These are phyloP conservation scores for Tagetes patula DNA, from an alignment of 129 eudicot genomes.

Conservation along the genomic window DNA sequence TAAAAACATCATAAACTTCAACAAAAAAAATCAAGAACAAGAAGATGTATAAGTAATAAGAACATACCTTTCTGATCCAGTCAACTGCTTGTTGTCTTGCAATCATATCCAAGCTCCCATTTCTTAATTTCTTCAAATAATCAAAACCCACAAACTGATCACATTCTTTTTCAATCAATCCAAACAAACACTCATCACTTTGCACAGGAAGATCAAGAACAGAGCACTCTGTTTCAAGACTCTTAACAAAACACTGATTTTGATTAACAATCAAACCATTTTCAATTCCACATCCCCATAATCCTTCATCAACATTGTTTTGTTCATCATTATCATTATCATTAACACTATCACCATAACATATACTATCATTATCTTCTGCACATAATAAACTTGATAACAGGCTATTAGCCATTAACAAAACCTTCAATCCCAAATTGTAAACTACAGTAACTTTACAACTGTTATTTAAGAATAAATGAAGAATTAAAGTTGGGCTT, in stretches of 20 bases:
- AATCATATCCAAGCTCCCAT: conserved; percentile 55
- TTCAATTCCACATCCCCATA: conserved; percentile 14
- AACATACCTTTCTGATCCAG: conserved; percentile 72
- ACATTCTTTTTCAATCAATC: conserved; percentile 52
- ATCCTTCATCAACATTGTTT: conserved; percentile 10
- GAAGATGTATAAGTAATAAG: conserved; percentile 11
- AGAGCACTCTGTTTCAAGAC: conserved; percentile 31
- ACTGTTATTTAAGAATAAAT: conserved; percentile 11
- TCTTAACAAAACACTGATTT: conserved; percentile 27
- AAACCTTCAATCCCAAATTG: neutral
- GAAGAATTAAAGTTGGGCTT: neutral
- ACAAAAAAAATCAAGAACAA: neutral
- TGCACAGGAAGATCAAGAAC: conserved; percentile 39
- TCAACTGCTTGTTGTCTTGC: conserved; percentile 58
- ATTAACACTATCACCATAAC: conserved; percentile 29
- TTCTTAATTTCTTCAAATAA: conserved; percentile 51
- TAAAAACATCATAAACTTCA: neutral
- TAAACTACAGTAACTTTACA: conserved; percentile 4
- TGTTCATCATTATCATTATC: conserved; percentile 17
- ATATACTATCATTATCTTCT: conserved; percentile 51
- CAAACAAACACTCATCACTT: conserved; percentile 54
- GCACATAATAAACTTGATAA: conserved; percentile 57
- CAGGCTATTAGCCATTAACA: conserved; percentile 43
- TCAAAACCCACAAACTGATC: conserved; percentile 54
- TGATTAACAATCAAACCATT: conserved; percentile 16